Conservation (phyloP, 1,284 basidiomycete species). For the Rhodotorula sp. region DNA sequence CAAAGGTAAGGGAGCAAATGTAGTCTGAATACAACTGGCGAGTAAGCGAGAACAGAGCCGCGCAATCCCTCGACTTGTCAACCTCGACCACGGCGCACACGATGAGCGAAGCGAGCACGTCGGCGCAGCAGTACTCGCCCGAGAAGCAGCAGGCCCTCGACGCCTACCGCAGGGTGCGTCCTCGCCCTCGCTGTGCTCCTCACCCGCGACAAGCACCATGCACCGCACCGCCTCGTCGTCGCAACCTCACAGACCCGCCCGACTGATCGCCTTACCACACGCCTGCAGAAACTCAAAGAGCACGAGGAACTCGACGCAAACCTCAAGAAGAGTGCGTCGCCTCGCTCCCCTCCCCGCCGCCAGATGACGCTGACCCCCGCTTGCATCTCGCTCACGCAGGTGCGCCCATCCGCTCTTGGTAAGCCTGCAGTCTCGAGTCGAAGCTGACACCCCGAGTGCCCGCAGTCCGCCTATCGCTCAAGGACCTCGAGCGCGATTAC, state of each 20-base stretch:
- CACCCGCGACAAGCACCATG: not conserved
- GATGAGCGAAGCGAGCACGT: conserved; percentile 23
- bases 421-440: no score
- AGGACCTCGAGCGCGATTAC: conserved; percentile 83
- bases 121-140: conserved; percentile 12
- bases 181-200: not conserved
- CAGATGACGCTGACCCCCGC: conserved; percentile 12
- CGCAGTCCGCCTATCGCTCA: conserved; percentile 55
- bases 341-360: not conserved
- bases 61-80: not conserved
- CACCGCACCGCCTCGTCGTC: not conserved
- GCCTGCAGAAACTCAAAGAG: conserved; percentile 76
- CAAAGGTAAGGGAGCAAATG: not conserved
- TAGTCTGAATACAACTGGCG: not conserved
- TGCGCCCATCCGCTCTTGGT: no score
- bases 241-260: not conserved
- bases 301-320: conserved; percentile 79
- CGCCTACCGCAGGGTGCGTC: conserved; percentile 52
- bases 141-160: conserved; percentile 53
- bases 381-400: not conserved
- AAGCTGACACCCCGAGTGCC: no score
- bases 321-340: conserved; percentile 75
- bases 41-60: not conserved
- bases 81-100: not conserved
- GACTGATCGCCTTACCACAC: not conserved